Conservation (phyloP, 2,329 filamentous ascomycete genomes). For the Sarocladium oryzae region DNA sequence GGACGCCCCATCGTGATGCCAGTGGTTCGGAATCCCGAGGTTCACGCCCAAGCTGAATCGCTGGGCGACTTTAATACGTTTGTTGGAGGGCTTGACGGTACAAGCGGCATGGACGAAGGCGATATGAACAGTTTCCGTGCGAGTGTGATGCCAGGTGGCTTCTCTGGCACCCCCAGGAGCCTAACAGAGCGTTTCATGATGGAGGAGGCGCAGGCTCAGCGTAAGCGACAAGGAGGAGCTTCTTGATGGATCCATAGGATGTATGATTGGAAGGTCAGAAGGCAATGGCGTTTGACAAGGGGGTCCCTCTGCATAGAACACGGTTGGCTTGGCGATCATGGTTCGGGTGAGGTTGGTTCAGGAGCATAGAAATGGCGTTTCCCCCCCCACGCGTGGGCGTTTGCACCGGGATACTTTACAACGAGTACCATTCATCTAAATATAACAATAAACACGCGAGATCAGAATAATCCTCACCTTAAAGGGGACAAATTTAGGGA, state of each 20-base stretch:
- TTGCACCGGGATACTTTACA: background rate
- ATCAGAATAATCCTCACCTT: no score
- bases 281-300: background rate
- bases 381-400: background rate
- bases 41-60: slow-evolving; percentile 41
- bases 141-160: slow-evolving; percentile 29
- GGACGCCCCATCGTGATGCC: slow-evolving; percentile 47
- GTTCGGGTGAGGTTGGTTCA: background rate
- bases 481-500: no score
- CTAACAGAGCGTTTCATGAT: slow-evolving; percentile 43
- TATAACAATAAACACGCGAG: background rate
- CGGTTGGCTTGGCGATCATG: slow-evolving; percentile 1
- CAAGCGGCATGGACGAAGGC: slow-evolving; percentile 40
- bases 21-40: slow-evolving; percentile 40
- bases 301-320: background rate
- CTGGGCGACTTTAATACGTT: slow-evolving; percentile 44
- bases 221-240: slow-evolving; percentile 9
- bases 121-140: slow-evolving; percentile 37
- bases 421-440: background rate
- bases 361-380: slow-evolving; percentile 6
- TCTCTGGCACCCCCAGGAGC: slow-evolving; percentile 38
- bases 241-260: background rate
- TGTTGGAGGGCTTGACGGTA: slow-evolving; percentile 47
- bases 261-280: background rate
- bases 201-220: slow-evolving; percentile 35